These are phyloP conservation scores for Copromyces sp. DNA, from an alignment of 495 filamentous ascomycete species.

Conservation along the genomic window DNA sequence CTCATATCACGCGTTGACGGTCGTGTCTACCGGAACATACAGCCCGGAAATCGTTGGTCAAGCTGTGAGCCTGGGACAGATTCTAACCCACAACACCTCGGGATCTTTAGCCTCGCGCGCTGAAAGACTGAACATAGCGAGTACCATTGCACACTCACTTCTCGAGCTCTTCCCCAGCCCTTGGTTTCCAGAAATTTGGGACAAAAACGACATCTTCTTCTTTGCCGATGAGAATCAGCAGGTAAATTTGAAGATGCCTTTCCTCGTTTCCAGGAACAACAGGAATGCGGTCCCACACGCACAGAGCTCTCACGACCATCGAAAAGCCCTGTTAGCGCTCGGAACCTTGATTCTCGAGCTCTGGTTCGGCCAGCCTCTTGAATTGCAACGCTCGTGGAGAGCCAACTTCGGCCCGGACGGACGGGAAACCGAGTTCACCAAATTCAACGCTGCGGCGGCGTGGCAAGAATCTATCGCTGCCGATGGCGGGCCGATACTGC, in stretches of 20 bases:
- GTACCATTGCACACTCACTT: background rate
- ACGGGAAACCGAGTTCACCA: background rate
- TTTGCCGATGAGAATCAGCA: too few relatives aligned
- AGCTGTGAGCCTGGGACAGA: background rate
- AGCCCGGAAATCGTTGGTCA: background rate
- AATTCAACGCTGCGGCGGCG: background rate
- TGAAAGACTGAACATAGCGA: background rate
- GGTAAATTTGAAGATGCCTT: background rate
- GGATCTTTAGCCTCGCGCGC: too few relatives aligned
- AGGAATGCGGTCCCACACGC: too few relatives aligned
- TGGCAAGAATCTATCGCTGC: background rate
- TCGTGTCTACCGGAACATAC: background rate
- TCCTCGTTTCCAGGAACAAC: background rate
- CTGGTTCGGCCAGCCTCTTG: background rate
- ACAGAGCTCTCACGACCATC: too few relatives aligned
- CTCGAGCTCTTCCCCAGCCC: background rate
- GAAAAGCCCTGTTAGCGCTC: background rate
- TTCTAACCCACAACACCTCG: too few relatives aligned
- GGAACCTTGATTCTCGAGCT: background rate
- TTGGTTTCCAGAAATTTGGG: background rate
- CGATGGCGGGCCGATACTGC: background rate
- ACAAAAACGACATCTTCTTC: background rate
- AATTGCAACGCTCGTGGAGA: accelerated
- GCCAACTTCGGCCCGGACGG: background rate
- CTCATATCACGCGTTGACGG: background rate